These are phyloP conservation scores for Oidiodendron maius DNA, from an alignment of 495 filamentous ascomycete species.

Conservation along the genomic window DNA sequence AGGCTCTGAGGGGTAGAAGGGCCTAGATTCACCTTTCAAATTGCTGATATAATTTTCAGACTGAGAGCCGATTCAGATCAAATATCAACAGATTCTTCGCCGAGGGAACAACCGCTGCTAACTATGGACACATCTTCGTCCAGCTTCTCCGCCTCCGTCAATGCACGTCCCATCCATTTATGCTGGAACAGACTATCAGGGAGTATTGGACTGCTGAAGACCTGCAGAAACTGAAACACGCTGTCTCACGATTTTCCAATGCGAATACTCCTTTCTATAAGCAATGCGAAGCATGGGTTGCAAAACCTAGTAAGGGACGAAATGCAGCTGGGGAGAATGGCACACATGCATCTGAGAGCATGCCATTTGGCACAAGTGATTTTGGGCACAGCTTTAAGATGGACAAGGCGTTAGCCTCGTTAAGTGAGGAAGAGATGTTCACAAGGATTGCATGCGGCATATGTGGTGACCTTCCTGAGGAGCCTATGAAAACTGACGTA, in stretches of 20 bases:
- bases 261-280: conserved; percentile 15
- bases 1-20: neutral
- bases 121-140: conserved; percentile 16
- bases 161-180: conserved; percentile 43
- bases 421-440: conserved; percentile 11
- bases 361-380: conserved; percentile 14
- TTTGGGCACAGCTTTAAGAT: conserved; percentile 17
- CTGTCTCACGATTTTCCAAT: neutral
- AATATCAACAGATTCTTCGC: conserved; percentile 11
- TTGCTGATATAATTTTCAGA: conserved; percentile 5
- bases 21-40: neutral
- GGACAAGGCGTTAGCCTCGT: conserved; percentile 8
- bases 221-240: conserved; percentile 1
- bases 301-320: neutral
- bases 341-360: neutral
- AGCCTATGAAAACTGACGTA: conserved; percentile 8
- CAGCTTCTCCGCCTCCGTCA: conserved; percentile 41
- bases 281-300: conserved; percentile 17
- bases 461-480: conserved; percentile 11
- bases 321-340: neutral
- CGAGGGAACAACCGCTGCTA: conserved; percentile 1
- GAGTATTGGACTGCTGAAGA: conserved; percentile 35
- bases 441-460: conserved; percentile 8
- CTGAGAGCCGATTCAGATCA: conserved; percentile 11
- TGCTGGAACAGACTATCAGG: conserved; percentile 39